Evolutionary conservation across 2,329 filamentous ascomycete genomes (phyloP).

Genomic region (Alternaria rosae): DNA sequence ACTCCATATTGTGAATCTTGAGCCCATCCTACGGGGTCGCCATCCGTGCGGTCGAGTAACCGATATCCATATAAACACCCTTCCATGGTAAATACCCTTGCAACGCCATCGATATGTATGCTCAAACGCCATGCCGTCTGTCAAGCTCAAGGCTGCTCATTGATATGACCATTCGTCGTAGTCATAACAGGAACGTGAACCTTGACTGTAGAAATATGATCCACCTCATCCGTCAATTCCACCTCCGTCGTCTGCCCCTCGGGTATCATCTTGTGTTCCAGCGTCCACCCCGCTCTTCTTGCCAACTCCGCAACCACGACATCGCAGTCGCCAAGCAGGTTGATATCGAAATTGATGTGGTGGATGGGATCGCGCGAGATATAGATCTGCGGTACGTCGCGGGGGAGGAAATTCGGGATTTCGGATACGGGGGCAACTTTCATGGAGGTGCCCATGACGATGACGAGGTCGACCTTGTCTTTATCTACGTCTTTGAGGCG

Average conservation of each 20-base stretch:
- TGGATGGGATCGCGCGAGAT: conserved; percentile 82
- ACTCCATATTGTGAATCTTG: not conserved
- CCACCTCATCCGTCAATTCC: conserved; percentile 38
- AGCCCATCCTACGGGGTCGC: not conserved
- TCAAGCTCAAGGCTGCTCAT: conserved; percentile 13
- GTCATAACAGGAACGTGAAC: conserved; percentile 25
- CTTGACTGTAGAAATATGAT: conserved; percentile 42
- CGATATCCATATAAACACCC: conserved; percentile 13
- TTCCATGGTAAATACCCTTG: conserved; percentile 4
- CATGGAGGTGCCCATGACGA: conserved; percentile 94
- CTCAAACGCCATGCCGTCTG: not conserved
- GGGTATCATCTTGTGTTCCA: conserved; percentile 85
- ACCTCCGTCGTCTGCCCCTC: conserved; percentile 68
- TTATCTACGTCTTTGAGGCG: conserved; percentile 84
- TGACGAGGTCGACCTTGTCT: conserved; percentile 82
- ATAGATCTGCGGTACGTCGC: conserved; percentile 87
- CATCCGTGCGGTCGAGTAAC: not conserved
- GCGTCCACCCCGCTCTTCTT: conserved; percentile 78
- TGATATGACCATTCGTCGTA: conserved; percentile 21
- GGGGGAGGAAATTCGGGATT: conserved; percentile 80
- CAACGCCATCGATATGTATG: conserved; percentile 21
- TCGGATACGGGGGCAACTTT: conserved; percentile 96
- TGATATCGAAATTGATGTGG: conserved; percentile 95
- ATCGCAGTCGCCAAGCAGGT: conserved; percentile 94
- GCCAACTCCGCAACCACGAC: conserved; percentile 87